Base-by-base conservation (phyloP, 371 early-diverging fungal genomes). In the Apophysomyces ossiformis region DNA sequence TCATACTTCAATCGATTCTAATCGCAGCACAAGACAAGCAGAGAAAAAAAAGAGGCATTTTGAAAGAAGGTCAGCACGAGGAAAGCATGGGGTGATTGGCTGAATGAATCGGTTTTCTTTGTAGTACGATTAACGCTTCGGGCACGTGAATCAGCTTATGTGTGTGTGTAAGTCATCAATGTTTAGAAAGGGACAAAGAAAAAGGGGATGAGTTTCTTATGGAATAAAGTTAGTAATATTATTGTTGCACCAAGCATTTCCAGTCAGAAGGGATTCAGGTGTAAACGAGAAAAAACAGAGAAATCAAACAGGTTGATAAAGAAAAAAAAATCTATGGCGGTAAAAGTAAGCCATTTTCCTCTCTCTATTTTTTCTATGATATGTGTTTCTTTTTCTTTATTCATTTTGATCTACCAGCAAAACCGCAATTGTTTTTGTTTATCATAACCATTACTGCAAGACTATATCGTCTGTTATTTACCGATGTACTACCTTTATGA, bases 31-130 rank as follows among this genome's bases (percentile, higher is more conserved):
- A 41, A 41, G 13, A 41, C 13, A 41, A 41, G 11, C 11, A 41
- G 13, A 41, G 41, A 41, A 41, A 11, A 2, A 16, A 6, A 21
- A 50, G n/a, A 18, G 21, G 21, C 21, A 7, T 1, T 18, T 18
- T 18, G 54, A 50, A 50, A 50, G 54, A 50, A 50, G 21, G 54
- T 11, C 16, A 26, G 54, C 54, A 50, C 54, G 54, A 50, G 54
- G 54, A 32, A 21, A 50, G 21, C 21, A 26, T 50, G 54, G 54
- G 54, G 21, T 50, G 54, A 50, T 50, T 50, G 54, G 54, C 21
- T 16, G 21, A 50, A 21, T 21, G 7, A 8, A 9, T 50, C 54
- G 9, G 5, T 50, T 50, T 50, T 50, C 54, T n/a, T 50, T 50
- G 54, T 50, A 5, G 21, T 21, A 50, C 54, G 21, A 50, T 21